phyloP scores from a whole-genome alignment of 441 rosid species.

The Capsella rubella region DNA sequence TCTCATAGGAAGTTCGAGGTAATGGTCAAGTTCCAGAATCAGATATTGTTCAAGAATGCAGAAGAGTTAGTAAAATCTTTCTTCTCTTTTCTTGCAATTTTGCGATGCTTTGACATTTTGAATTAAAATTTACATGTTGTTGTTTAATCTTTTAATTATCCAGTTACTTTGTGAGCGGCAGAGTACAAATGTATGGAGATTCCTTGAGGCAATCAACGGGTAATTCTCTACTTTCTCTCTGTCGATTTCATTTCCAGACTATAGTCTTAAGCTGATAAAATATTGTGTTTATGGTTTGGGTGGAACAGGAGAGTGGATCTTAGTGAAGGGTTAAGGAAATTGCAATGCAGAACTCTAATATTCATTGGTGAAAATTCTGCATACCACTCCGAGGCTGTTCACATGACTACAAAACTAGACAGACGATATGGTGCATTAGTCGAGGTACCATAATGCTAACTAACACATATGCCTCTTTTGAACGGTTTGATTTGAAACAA shows the following conservation, averaged over 20 bases:
- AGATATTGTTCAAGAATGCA: constrained; percentile 81
- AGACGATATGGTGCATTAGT: constrained; percentile 87
- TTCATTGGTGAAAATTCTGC: constrained; percentile 92
- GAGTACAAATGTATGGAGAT: constrained; percentile 72
- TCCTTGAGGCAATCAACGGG: constrained; percentile 89
- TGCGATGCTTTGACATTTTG: constrained; percentile 3
- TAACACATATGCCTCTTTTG: background rate
- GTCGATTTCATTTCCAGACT: background rate
- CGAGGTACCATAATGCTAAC: constrained; percentile 60
- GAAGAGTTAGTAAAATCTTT: constrained; percentile 62
- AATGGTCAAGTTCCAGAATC: constrained; percentile 81
- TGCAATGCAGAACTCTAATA: constrained; percentile 82
- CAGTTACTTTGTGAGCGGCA: constrained; percentile 91
- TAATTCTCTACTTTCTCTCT: constrained; percentile 42
- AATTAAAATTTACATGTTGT: constrained; percentile 25
- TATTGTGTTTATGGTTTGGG: background rate
- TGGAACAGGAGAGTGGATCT: constrained; percentile 80
- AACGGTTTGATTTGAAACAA: background rate
- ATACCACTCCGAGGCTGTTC: constrained; percentile 84
- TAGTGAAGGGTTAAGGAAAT: constrained; percentile 69
- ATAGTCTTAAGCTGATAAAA: background rate
- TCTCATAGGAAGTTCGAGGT: constrained; percentile 84
- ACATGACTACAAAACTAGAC: constrained; percentile 91
- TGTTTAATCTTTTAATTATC: constrained; percentile 26
- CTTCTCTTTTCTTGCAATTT: constrained; percentile 19